phyloP scores from a whole-genome alignment of 352 stramenopile genomes.

The Pythium pyrilobum region DNA sequence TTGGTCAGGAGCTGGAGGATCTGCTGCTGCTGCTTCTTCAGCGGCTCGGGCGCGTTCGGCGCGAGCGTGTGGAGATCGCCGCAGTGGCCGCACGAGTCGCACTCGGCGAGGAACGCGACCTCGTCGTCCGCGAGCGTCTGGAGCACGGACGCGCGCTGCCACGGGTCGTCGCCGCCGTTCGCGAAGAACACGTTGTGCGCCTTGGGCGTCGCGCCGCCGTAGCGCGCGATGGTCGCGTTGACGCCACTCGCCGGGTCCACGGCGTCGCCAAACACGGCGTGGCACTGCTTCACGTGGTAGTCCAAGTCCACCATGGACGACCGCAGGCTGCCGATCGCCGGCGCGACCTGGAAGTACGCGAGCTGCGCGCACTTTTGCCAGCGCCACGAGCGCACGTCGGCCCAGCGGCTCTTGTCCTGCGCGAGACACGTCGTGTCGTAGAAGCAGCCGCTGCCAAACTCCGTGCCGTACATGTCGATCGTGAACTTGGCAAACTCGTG shows the following conservation, averaged over 20 bases:
- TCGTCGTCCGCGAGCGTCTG: conserved; percentile 51
- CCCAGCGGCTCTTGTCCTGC: conserved; percentile 44
- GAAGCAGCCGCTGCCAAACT: conserved; percentile 77
- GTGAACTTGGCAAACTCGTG: conserved; percentile 79
- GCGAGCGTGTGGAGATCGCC: conserved; percentile 51
- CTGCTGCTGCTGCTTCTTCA: conserved; percentile 62
- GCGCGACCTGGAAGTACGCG: conserved; percentile 84
- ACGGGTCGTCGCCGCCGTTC: conserved; percentile 81
- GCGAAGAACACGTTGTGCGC: conserved; percentile 83
- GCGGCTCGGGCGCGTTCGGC: conserved; percentile 38
- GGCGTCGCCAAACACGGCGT: conserved; percentile 59
- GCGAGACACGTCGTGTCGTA: conserved; percentile 77
- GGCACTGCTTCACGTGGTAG: conserved; percentile 81
- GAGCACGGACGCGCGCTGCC: conserved; percentile 73
- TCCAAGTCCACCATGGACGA: conserved; percentile 59
- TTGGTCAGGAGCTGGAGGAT: conserved; percentile 63
- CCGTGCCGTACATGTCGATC: conserved; percentile 66
- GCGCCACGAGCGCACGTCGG: conserved; percentile 77
- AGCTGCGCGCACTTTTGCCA: conserved; percentile 87
- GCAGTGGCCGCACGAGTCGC: conserved; percentile 79
- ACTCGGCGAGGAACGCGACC: conserved; percentile 64
- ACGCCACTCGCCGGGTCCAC: conserved; percentile 57
- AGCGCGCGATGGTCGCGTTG: conserved; percentile 56
- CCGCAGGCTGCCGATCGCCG: conserved; percentile 48
- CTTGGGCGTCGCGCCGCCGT: conserved; percentile 64